Evolutionary conservation across 805 yeast genomes (phyloP).

Genomic region (Candida lessepsii): DNA sequence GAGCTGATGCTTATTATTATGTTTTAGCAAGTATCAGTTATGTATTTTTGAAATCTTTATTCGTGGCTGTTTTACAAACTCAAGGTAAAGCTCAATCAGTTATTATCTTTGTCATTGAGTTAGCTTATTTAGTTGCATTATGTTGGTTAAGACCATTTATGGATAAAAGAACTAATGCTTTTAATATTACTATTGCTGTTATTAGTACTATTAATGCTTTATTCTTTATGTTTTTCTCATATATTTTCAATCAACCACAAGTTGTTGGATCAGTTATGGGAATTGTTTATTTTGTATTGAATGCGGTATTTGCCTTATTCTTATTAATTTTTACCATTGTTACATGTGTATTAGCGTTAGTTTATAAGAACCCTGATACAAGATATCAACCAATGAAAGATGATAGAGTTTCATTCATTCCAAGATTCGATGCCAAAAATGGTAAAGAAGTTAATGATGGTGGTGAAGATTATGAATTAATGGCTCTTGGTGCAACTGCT

Average conservation of each 20-base stretch:
- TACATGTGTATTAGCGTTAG: conserved; percentile 78
- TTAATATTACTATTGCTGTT: conserved; percentile 82
- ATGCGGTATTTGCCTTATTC: conserved; percentile 84
- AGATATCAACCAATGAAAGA: conserved; percentile 96
- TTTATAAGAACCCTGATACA: conserved; percentile 91
- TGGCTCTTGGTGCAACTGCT: conserved; percentile 70
- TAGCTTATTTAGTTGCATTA: conserved; percentile 61
- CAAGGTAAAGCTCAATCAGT: conserved; percentile 83
- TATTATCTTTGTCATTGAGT: conserved; percentile 71
- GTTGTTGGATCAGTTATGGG: conserved; percentile 93
- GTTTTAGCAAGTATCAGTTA: conserved; percentile 63
- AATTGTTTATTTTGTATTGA: conserved; percentile 80
- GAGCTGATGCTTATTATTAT: conserved; percentile 87
- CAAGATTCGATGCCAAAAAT: conserved; percentile 47
- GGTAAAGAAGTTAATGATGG: conserved; percentile 21
- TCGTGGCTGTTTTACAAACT: conserved; percentile 82
- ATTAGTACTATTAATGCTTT: conserved; percentile 80
- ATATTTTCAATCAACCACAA: conserved; percentile 77
- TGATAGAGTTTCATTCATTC: conserved; percentile 94
- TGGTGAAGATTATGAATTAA: conserved; percentile 57
- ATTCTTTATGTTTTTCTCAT: conserved; percentile 85
- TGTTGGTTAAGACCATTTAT: conserved; percentile 82
- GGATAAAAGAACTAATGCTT: conserved; percentile 93
- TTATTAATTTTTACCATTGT: conserved; percentile 82
- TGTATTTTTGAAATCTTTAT: conserved; percentile 68